A percentile compares a stretch with the other conserved stretches of the same genome.
Conservation (phyloP, 495 filamentous ascomycete genomes). For the Aspergillus indologenus region DNA sequence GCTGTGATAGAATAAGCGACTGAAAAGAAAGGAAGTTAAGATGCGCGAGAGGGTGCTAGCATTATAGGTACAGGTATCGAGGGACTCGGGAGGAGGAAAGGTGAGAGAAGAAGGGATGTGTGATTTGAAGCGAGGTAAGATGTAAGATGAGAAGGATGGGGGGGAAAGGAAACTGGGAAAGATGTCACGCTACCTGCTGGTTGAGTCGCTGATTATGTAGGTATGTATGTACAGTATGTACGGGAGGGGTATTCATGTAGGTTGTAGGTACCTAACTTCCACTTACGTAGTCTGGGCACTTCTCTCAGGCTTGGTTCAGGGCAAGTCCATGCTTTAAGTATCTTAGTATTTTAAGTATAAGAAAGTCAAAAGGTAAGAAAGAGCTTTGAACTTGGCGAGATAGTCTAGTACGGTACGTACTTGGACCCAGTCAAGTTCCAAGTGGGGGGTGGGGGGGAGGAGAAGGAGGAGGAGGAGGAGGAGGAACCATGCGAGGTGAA, state of each 20-base stretch:
- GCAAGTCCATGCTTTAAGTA: not conserved
- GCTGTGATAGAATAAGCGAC: not conserved
- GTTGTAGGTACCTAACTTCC: not conserved
- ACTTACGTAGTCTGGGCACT: not conserved
- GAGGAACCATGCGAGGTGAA: not conserved
- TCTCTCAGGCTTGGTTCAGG: not conserved
- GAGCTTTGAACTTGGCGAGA: not conserved
- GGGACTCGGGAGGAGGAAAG: too few species aligned
- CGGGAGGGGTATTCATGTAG: too few species aligned
- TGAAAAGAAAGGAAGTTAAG: constrained; percentile 1
- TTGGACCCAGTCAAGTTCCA: not conserved
- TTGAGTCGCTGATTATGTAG: not conserved
- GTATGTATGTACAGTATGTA: not conserved
- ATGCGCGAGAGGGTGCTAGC: not conserved
- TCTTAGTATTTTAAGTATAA: not conserved
- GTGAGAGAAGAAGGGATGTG: not conserved
- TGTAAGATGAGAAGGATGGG: not conserved
- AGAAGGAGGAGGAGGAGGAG: too few species aligned
- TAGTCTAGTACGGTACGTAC: not conserved
- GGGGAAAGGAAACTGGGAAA: not conserved
- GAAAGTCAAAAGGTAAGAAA: not conserved
- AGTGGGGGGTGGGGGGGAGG: not conserved
- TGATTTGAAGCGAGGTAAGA: too few species aligned
- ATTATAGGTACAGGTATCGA: not conserved
- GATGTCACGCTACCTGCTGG: not conserved